Conservation (phyloP, 1,139 yeast genomes). For the Debaryomycetaceae sp. region DNA sequence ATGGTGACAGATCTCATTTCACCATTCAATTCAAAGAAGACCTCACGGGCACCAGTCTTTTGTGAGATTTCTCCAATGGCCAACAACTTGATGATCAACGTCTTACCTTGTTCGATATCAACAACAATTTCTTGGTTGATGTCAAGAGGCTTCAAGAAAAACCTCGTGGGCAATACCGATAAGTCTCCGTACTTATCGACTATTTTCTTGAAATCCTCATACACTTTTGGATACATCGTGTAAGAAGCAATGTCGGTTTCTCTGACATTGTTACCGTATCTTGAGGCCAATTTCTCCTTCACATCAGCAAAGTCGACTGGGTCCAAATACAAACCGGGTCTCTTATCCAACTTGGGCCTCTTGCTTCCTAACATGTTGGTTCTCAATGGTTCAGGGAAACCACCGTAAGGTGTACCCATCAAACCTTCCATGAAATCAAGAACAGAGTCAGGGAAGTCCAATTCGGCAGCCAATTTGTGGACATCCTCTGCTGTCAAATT, state of each 20-base stretch:
- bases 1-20: constrained; percentile 95
- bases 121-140: constrained; percentile 87
- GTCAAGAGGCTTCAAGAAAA: constrained; percentile 81
- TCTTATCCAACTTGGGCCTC: constrained; percentile 80
- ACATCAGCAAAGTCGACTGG: constrained; percentile 77
- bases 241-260: constrained; percentile 93
- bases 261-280: constrained; percentile 58
- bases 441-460: constrained; percentile 98
- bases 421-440: constrained; percentile 98
- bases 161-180: constrained; percentile 88
- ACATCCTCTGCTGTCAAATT: constrained; percentile 85
- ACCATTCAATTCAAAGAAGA: constrained; percentile 96
- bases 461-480: constrained; percentile 75
- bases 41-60: constrained; percentile 91
- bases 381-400: constrained; percentile 98
- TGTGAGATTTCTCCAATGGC: constrained; percentile 88
- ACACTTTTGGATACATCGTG: constrained; percentile 97
- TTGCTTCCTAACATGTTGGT: constrained; percentile 76
- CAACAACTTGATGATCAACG: constrained; percentile 82
- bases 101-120: constrained; percentile 92
- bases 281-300: constrained; percentile 64
- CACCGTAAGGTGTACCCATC: constrained; percentile 99
- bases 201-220: constrained; percentile 75
- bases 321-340: constrained; percentile 87
- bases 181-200: constrained; percentile 85